A percentile compares a stretch with the other conserved stretches of the same genome.
These are phyloP conservation scores for Fusarium irregulare DNA, from an alignment of 2,329 filamentous ascomycete species.

Conservation along the genomic window DNA sequence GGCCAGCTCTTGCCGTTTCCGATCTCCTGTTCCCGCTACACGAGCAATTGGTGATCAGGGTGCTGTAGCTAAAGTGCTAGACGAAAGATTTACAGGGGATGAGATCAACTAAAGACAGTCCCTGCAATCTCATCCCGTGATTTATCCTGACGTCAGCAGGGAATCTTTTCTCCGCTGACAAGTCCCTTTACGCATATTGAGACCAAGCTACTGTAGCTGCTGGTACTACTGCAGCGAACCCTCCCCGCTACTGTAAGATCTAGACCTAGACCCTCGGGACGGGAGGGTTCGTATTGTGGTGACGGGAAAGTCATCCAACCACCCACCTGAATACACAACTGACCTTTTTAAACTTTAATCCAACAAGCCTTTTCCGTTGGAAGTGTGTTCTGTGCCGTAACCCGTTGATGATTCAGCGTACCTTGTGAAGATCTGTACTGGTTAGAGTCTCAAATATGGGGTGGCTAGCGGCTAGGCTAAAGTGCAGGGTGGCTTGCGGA, in stretches of 20 bases:
- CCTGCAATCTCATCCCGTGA: background rate
- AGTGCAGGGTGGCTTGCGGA: background rate
- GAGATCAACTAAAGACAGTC: background rate
- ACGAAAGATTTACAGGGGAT: background rate
- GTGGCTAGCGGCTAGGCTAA: background rate
- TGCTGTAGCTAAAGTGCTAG: background rate
- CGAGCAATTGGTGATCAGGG: background rate
- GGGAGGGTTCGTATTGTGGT: slow-evolving; percentile 14
- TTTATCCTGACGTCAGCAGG: slow-evolving; percentile 27
- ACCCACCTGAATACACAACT: background rate
- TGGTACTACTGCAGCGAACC: background rate
- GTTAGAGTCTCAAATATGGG: background rate
- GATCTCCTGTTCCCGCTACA: background rate
- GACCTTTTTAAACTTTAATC: slow-evolving; percentile 18
- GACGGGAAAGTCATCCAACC: background rate
- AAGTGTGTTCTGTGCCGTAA: background rate
- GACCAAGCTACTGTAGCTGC: background rate
- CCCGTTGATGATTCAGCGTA: background rate
- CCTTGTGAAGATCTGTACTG: background rate
- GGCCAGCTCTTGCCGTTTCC: slow-evolving; percentile 1
- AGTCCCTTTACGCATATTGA: slow-evolving; percentile 25
- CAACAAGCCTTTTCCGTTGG: background rate
- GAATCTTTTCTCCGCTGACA: slow-evolving; percentile 7
- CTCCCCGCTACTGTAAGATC: slow-evolving; percentile 5
- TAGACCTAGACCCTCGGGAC: slow-evolving; percentile 16